Evolutionary conservation across 2,329 filamentous ascomycete genomes (phyloP).

Genomic region (Chaetomiaceae sp.): DNA sequence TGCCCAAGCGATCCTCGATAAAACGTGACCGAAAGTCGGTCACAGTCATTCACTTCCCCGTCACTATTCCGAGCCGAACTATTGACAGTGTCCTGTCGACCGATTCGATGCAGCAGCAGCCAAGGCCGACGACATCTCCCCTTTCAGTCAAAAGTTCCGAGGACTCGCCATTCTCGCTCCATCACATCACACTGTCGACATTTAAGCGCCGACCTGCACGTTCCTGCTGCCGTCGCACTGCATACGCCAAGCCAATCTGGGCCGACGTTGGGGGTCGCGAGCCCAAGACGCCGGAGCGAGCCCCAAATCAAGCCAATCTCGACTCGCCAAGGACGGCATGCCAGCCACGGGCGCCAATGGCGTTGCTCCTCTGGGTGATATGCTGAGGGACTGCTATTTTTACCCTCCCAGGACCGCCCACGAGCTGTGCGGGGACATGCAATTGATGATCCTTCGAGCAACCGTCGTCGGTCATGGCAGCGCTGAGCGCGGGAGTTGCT

Average conservation of each 20-base stretch:
- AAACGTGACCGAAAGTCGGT: too few species aligned
- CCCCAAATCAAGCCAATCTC: conserved; percentile 13
- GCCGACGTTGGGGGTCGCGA: not conserved
- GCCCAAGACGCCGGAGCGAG: conserved; percentile 1
- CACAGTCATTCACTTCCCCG: too few species aligned
- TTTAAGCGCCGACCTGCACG: conserved; percentile 21
- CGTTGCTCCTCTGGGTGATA: conserved; percentile 1
- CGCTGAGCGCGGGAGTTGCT: not conserved
- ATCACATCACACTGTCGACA: conserved; percentile 1
- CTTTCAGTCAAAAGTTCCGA: not conserved
- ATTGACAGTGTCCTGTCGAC: not conserved
- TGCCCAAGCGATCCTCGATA: too few species aligned
- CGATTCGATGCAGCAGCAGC: not conserved
- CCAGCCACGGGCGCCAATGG: conserved; percentile 13
- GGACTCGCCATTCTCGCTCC: not conserved
- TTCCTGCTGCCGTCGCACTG: conserved; percentile 7
- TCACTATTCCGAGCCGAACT: not conserved
- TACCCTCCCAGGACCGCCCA: not conserved
- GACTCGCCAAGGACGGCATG: conserved; percentile 1
- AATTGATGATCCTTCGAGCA: conserved; percentile 1
- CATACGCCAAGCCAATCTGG: conserved; percentile 17
- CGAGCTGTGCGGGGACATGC: conserved; percentile 4
- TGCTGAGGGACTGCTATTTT: conserved; percentile 17
- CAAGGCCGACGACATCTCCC: not conserved
- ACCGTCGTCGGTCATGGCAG: not conserved